phyloP scores from a whole-genome alignment of 306 rosid genomes.

The Vigna mungo region DNA sequence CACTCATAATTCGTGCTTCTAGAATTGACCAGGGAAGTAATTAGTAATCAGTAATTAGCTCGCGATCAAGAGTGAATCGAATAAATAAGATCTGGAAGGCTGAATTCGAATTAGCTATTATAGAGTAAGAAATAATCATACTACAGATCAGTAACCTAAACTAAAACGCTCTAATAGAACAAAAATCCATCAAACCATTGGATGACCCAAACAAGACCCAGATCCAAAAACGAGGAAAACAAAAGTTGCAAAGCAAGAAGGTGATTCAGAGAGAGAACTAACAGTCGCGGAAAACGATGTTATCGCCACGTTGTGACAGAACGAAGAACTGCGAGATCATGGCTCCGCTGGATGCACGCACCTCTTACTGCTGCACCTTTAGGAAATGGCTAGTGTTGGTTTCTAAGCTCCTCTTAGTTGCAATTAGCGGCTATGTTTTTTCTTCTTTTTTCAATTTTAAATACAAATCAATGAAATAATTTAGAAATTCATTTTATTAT shows the following conservation, averaged over 20 bases:
- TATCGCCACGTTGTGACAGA: slow-evolving; percentile 61
- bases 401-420: not conserved
- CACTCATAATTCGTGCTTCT: not conserved
- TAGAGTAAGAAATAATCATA: slow-evolving; percentile 3
- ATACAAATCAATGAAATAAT: not conserved
- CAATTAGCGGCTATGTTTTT: not conserved
- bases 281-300: slow-evolving; percentile 63
- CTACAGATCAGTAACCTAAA: slow-evolving; percentile 24
- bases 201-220: slow-evolving; percentile 36
- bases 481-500: not conserved
- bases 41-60: slow-evolving; percentile 1
- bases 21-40: not conserved
- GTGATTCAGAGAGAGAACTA: slow-evolving; percentile 38
- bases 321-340: slow-evolving; percentile 65
- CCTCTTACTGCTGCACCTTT: slow-evolving; percentile 21
- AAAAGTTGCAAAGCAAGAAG: slow-evolving; percentile 1
- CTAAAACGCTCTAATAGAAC: slow-evolving; percentile 12
- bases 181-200: slow-evolving; percentile 30
- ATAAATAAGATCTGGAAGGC: slow-evolving; percentile 44
- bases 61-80: slow-evolving; percentile 2
- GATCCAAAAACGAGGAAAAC: slow-evolving; percentile 40
- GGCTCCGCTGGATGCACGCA: slow-evolving; percentile 27
- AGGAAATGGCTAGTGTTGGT: not conserved
- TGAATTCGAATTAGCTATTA: slow-evolving; percentile 35
- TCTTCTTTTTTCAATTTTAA: not conserved